Evolutionary conservation across 345 rosid species (phyloP), one percentile per base, ranked within the genome.

Genomic region (Abelmoschus esculentus): DNA sequence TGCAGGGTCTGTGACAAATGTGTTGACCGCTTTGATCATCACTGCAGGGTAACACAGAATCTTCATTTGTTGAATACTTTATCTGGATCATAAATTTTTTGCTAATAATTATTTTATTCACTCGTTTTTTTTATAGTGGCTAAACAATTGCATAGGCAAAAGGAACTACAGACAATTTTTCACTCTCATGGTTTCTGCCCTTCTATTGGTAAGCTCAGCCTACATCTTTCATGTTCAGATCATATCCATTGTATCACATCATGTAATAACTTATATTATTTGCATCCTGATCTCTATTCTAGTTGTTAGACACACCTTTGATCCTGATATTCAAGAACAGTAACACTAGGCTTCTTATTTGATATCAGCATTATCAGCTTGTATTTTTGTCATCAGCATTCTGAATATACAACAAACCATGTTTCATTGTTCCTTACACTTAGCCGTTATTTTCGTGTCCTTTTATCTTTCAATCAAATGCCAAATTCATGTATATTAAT

Each of bases 1-100:
- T 95, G 99, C 67, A 82, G 99, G 80, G 97, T 95, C 52, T 91
- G n/a, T n/a, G n/a, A n/a, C n/a, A n/a, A n/a, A n/a, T n/a, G n/a
- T n/a, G n/a, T n/a, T n/a, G n/a, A n/a, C 75, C 81, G 78, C 49
- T 95, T 91, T 67, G 99, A 91, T 80, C 99, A 95, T 81, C 99
- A 95, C 79, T 91, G 97, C 92, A 84, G 96, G 97, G 97, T 95
- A 88, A n/a, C 26, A 36, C 5, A 52, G 42, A 56, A 55, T 77
- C 63, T 60, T 67, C n/a, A 71, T 32, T 69, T 22, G 26, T 61
- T 63, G 26, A 19, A 66, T 7, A 28, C 42, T 40, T 70, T 60
- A 72, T 15, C 18, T 38, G 42, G 9, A 26, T 69, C 22, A 7
- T 42, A 40, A 19, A 32, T 22, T 56, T 53, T 49, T 64, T 18